Conservation (phyloP, 2,329 filamentous ascomycete species). For the Claviceps quebecensis region DNA sequence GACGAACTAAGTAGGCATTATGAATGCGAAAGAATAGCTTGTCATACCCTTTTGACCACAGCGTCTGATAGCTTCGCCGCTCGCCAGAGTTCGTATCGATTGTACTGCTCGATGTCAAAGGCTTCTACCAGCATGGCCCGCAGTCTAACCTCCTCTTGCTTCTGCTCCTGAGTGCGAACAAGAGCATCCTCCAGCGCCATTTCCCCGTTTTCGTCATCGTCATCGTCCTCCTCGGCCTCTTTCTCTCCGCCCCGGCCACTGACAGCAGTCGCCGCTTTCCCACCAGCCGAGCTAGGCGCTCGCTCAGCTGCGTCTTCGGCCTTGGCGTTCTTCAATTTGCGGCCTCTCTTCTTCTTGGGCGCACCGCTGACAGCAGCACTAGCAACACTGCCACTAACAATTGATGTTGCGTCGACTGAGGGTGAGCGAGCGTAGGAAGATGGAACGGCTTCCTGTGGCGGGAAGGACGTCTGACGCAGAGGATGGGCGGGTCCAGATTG, state of each 20-base stretch:
- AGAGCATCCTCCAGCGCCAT: constrained; percentile 44
- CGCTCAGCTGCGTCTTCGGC: constrained; percentile 27
- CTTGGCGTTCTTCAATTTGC: constrained; percentile 45
- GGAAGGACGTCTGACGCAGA: constrained; percentile 69
- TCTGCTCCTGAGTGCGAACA: constrained; percentile 51
- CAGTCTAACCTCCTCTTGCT: constrained; percentile 44
- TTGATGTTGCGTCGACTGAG: constrained; percentile 45
- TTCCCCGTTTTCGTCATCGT: constrained; percentile 42
- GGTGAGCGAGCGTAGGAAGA: constrained; percentile 50
- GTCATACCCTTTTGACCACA: constrained; percentile 50
- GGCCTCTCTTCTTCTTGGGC: constrained; percentile 45
- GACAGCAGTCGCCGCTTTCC: constrained; percentile 26
- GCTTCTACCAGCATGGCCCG: constrained; percentile 48
- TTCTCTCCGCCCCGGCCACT: constrained; percentile 32
- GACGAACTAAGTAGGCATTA: no score
- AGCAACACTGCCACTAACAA: constrained; percentile 47
- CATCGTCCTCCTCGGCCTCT: constrained; percentile 40
- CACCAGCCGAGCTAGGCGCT: constrained; percentile 29
- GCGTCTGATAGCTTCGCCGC: constrained; percentile 54
- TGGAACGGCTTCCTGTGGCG: constrained; percentile 37
- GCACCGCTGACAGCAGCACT: constrained; percentile 26
- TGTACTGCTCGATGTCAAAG: constrained; percentile 52
- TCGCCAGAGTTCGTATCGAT: constrained; percentile 58
- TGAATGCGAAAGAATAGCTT: no score
- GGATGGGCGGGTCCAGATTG: constrained; percentile 47